Evolutionary conservation across 2,329 filamentous ascomycete genomes (phyloP).

Genomic region (Venturia oleaginea): DNA sequence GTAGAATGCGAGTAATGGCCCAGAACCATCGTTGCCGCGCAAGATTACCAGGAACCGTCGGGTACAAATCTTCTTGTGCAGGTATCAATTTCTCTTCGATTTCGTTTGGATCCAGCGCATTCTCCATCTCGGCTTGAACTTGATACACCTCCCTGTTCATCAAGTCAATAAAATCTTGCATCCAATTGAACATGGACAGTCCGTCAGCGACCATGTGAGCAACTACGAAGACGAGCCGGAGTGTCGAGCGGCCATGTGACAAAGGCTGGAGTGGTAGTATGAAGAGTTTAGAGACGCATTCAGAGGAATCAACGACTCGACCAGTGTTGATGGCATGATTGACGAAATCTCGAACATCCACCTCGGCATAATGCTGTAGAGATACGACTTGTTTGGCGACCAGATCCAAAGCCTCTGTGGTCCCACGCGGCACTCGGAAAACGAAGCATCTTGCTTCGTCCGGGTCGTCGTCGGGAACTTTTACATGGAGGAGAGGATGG

Average conservation of each 20-base stretch:
- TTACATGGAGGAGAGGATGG: constrained; percentile 31
- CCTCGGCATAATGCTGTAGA: constrained; percentile 23
- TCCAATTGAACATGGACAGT: constrained; percentile 33
- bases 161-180: constrained; percentile 31
- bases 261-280: constrained; percentile 26
- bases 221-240: constrained; percentile 32
- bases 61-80: constrained; percentile 40
- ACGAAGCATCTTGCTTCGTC: constrained; percentile 21
- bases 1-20: constrained; percentile 35
- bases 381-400: constrained; percentile 27
- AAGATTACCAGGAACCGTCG: constrained; percentile 26
- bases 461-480: constrained; percentile 19
- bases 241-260: constrained; percentile 21
- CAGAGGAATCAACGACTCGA: constrained; percentile 30
- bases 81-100: constrained; percentile 16
- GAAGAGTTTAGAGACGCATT: constrained; percentile 31
- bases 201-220: constrained; percentile 39
- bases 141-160: constrained; percentile 23
- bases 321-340: constrained; percentile 33
- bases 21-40: constrained; percentile 40
- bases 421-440: constrained; percentile 24
- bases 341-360: constrained; percentile 31
- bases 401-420: constrained; percentile 24
- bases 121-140: constrained; percentile 3
- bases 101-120: constrained; percentile 16